Conservation (phyloP, 2,329 filamentous ascomycete species). For the Pseudopithomyces maydicus region DNA sequence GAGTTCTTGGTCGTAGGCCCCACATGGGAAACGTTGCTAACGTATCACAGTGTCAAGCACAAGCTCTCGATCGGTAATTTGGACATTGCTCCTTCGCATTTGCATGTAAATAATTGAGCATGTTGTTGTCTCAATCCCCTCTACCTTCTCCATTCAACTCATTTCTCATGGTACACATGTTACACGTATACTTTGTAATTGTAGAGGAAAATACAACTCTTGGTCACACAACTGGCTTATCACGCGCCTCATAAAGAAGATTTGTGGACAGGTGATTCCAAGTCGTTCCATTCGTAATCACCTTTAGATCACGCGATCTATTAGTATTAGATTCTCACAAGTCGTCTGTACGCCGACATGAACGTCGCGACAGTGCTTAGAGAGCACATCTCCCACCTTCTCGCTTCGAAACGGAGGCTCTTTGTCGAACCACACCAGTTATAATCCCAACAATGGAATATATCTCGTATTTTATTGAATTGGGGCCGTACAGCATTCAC, state of each 20-base stretch:
- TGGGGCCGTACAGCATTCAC: not conserved
- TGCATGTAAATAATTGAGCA: not conserved
- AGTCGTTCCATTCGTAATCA: too few species aligned
- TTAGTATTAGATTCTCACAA: not conserved
- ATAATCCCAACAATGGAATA: not conserved
- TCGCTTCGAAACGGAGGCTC: not conserved
- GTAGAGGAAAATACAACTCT: not conserved
- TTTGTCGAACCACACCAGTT: not conserved
- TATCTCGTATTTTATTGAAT: not conserved
- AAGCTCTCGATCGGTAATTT: constrained; percentile 41
- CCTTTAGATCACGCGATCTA: not conserved
- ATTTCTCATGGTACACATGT: not conserved
- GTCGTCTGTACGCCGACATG: not conserved
- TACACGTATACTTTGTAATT: not conserved
- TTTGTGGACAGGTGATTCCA: not conserved
- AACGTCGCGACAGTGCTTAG: not conserved
- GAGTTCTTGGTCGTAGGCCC: not conserved
- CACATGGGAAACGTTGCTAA: constrained; percentile 13
- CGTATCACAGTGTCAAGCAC: constrained; percentile 39
- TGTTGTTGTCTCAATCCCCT: not conserved
- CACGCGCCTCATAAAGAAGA: not conserved
- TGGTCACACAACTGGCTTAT: not conserved
- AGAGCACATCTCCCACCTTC: not conserved
- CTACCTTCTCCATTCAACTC: not conserved
- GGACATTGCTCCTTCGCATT: not conserved